A percentile compares a stretch with the other conserved stretches of the same genome.
Evolutionary conservation across 768 basidiomycete genomes (phyloP).

Genomic region (Coprinopsis sp.): DNA sequence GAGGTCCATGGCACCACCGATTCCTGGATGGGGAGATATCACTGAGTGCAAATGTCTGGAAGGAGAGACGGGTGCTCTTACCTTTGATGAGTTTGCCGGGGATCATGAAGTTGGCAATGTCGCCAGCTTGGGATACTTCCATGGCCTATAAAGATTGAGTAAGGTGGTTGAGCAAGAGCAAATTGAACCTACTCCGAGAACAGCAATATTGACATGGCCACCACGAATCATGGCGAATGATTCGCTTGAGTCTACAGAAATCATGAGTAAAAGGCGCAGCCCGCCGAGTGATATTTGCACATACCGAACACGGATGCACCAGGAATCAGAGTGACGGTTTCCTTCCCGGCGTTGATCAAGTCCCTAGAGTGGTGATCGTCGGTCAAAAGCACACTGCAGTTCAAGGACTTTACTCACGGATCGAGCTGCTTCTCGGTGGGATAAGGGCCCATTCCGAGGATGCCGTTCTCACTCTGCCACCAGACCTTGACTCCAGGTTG

Average conservation of each 20-base stretch:
- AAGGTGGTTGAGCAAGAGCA: slow-evolving; percentile 2
- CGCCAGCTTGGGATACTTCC: slow-evolving; percentile 90
- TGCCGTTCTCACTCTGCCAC: slow-evolving; percentile 89
- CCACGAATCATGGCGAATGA: slow-evolving; percentile 98
- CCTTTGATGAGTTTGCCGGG: slow-evolving; percentile 90
- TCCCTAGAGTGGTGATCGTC: slow-evolving; percentile 45
- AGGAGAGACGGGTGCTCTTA: slow-evolving; percentile 15
- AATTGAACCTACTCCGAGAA: slow-evolving; percentile 69
- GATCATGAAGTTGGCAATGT: slow-evolving; percentile 98
- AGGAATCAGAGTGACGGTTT: slow-evolving; percentile 88
- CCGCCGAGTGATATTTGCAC: slow-evolving; percentile 15
- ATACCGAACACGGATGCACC: slow-evolving; percentile 88
- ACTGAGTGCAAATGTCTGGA: background rate
- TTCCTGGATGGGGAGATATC: slow-evolving; percentile 43
- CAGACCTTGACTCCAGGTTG: slow-evolving; percentile 74
- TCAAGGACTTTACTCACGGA: slow-evolving; percentile 46
- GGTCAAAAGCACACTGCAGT: background rate
- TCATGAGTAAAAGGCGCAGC: slow-evolving; percentile 3
- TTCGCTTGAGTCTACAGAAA: slow-evolving; percentile 75
- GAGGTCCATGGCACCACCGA: slow-evolving; percentile 95
- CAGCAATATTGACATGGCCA: slow-evolving; percentile 90
- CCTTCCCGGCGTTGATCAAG: slow-evolving; percentile 92
- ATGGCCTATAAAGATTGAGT: slow-evolving; percentile 57
- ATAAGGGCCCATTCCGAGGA: slow-evolving; percentile 88
- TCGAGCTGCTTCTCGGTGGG: slow-evolving; percentile 77